phyloP scores from a whole-genome alignment of 1,284 basidiomycete genomes.

The Cutaneotrichosporon dermatis region DNA sequence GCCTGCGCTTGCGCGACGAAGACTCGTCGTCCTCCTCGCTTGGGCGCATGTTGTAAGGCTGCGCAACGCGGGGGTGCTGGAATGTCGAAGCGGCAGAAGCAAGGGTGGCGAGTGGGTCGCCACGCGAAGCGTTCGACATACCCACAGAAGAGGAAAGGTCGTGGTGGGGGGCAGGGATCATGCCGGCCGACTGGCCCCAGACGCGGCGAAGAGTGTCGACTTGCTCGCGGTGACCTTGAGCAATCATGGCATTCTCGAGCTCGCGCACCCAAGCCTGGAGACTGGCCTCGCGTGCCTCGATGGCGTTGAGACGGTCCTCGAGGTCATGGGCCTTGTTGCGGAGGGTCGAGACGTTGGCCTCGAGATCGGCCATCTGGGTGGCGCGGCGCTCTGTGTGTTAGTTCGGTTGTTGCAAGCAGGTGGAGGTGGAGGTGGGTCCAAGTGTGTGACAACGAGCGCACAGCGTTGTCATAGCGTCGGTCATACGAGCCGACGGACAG shows the following conservation, averaged over 20 bases:
- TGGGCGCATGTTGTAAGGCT: conserved; percentile 9
- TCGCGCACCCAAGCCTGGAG: conserved; percentile 34
- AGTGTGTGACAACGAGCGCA: no score
- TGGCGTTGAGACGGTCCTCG: conserved; percentile 14
- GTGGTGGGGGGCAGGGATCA: neutral
- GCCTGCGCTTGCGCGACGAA: conserved; percentile 11
- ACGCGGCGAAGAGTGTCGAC: conserved; percentile 30
- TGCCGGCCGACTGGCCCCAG: conserved; percentile 14
- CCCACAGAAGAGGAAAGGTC: neutral
- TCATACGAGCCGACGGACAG: neutral
- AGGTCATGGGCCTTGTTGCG: conserved; percentile 22
- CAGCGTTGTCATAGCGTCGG: neutral
- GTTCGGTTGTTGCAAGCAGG: no score
- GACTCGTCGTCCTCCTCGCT: conserved; percentile 11
- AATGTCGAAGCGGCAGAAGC: conserved; percentile 18
- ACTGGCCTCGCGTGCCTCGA: conserved; percentile 23
- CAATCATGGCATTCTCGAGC: conserved; percentile 32
- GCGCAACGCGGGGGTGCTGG: neutral
- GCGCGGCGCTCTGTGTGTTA: conserved; percentile 33
- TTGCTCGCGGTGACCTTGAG: conserved; percentile 26
- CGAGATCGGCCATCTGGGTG: conserved; percentile 39
- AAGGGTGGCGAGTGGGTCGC: conserved; percentile 19
- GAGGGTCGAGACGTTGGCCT: conserved; percentile 23
- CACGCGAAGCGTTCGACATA: neutral
- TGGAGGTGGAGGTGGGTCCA: no score